Evolutionary conservation across 208 protist species (phyloP).

Genomic region (Trichomonas tenax): DNA sequence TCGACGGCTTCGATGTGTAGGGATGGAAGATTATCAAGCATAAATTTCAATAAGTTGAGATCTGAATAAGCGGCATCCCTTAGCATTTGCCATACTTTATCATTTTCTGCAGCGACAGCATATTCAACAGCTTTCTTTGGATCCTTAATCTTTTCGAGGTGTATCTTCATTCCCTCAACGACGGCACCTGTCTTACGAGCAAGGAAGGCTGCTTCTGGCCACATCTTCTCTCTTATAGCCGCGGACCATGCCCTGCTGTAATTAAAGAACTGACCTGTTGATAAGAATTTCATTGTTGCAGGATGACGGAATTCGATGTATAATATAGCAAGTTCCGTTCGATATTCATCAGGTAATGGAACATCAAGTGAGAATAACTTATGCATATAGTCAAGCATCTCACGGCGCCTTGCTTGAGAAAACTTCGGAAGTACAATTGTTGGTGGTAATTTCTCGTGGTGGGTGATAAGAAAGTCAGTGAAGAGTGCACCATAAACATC

Average conservation of each 20-base stretch:
- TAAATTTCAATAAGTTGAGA: not conserved
- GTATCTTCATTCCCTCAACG: not conserved
- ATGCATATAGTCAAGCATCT: not conserved
- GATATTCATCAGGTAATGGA: not conserved
- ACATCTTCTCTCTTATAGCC: not conserved
- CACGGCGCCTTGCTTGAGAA: not conserved
- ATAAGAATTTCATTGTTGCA: not conserved
- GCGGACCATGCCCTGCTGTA: not conserved
- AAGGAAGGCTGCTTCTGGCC: not conserved
- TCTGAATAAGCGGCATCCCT: not conserved
- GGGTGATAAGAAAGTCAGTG: not conserved
- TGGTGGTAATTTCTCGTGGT: not conserved
- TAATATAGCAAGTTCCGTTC: not conserved
- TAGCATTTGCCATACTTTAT: not conserved
- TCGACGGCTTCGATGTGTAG: not conserved
- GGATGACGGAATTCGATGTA: not conserved
- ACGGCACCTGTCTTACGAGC: not conserved
- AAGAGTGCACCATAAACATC: not conserved
- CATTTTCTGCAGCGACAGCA: not conserved
- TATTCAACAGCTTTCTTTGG: not conserved
- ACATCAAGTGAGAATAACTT: not conserved
- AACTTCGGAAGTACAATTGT: not conserved
- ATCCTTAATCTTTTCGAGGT: not conserved
- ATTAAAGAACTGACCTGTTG: not conserved
- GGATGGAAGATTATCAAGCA: not conserved